Conservation (phyloP, 129 eudicot species). For the Tagetes erecta region DNA sequence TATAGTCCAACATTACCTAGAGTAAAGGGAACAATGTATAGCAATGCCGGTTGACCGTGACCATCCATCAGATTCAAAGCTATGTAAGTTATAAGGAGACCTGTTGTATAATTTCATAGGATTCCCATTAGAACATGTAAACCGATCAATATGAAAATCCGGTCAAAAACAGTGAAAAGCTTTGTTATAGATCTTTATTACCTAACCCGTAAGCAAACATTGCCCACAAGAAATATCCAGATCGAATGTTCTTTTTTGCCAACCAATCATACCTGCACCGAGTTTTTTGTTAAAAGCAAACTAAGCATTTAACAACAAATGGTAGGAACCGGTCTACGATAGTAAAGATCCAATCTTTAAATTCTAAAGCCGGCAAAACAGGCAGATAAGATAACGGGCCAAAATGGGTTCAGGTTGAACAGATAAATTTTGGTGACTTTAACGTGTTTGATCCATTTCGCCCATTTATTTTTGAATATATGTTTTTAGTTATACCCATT, state of each 20-base stretch:
- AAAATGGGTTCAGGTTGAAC: background rate
- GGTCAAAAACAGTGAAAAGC: background rate
- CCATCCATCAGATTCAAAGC: conserved; percentile 93
- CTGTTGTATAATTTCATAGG: conserved; percentile 38
- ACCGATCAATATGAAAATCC: background rate
- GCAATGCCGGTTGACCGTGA: conserved; percentile 88
- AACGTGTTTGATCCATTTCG: too few species aligned
- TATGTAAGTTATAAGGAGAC: conserved; percentile 76
- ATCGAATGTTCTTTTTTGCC: conserved; percentile 63
- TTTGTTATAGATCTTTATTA: conserved; percentile 28
- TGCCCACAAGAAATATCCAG: conserved; percentile 85
- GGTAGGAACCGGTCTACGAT: background rate
- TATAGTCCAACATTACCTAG: conserved; percentile 47
- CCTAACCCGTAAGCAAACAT: conserved; percentile 86
- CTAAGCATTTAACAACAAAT: background rate
- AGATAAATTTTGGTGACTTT: background rate
- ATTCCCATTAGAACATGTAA: conserved; percentile 11
- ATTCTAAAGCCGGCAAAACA: background rate
- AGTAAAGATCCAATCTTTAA: conserved; percentile 3
- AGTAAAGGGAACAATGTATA: conserved; percentile 83
- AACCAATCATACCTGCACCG: conserved; percentile 80
- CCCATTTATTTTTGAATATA: too few species aligned
- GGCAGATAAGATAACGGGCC: conserved; percentile 1
- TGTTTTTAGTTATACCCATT: background rate
- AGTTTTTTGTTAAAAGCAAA: background rate